Base-by-base conservation (phyloP, 768 basidiomycete species). In the Macrolepiota albuminosa region DNA sequence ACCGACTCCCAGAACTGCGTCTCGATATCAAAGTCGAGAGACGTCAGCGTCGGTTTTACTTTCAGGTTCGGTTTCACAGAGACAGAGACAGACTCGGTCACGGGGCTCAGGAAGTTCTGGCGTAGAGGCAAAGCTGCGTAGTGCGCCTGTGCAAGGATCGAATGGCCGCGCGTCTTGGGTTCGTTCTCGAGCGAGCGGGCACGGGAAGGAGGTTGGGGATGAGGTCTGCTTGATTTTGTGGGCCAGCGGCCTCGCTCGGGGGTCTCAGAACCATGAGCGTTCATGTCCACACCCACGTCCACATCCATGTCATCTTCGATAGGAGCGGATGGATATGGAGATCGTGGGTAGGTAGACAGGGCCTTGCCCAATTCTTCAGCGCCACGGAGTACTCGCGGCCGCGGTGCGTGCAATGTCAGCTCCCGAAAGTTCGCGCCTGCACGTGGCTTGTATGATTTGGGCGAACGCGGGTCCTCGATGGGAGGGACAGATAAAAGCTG, bases 1-100 rank as follows among this genome's bases (percentile, higher is more conserved):
- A 81, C 69, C 0, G 77, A 75, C 54, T 75, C 67, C 79, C 80
- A 81, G 61, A 81, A 81, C n/a, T 78, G 71, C 37, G 67, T 76
- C 50, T 58, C 58, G 48, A 74, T 67, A 9, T 70, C 65, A 10
- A 43, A 43, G 8, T 21, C 42, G 56, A 75, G 70, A n/a, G 73
- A 71, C 13, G 72, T 67, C 7, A 72, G 74, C 16, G 72, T 67
- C 6, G 74, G 72, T 61, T 72, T 75, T 26, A 72, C 68, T 18
- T 55, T 55, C 29, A n/a, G 2, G 1, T 43, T 54, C 18, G 29
- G 3, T 11, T 39, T 37, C n/a, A 65, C 6, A 10, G 46, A 47
- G 47, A 18, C 16, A n/a, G 57, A 55, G 16, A 56, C 60, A 4
- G 49, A n/a, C 46, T 59, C 53, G 2, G 11, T 47, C 8, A 60